These are phyloP conservation scores for Ministeria vibrans DNA, from an alignment of 78 protist genomes.

Conservation along the genomic window DNA sequence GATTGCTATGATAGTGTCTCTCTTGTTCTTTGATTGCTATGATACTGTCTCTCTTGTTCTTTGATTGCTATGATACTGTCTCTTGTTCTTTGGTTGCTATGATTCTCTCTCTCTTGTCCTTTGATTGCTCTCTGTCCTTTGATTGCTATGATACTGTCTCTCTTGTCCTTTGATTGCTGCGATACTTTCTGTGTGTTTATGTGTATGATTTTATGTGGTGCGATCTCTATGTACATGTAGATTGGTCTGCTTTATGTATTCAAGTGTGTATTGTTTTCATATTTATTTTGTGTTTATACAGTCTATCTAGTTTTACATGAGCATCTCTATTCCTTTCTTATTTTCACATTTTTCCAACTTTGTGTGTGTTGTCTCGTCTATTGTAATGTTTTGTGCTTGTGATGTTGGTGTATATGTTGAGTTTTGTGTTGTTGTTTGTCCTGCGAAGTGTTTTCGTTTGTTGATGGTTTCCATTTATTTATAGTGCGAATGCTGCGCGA, in stretches of 20 bases:
- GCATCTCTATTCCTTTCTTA: no score
- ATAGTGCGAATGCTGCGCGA: conserved; percentile 90
- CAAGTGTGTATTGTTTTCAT: no score
- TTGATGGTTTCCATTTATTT: not conserved
- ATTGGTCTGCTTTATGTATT: not conserved
- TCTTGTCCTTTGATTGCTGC: not conserved
- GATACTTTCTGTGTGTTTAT: not conserved
- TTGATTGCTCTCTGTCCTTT: no score
- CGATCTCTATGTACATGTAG: not conserved
- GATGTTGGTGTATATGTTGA: not conserved
- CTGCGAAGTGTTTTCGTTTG: not conserved
- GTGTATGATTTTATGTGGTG: not conserved
- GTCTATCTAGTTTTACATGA: no score
- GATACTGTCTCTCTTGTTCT: no score
- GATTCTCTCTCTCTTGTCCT: no score
- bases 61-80: no score
- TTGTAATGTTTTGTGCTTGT: not conserved
- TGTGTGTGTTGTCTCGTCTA: not conserved
- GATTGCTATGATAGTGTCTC: no score
- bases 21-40: no score
- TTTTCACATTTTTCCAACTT: not conserved
- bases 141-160: no score
- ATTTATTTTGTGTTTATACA: no score
- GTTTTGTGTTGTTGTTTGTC: not conserved
- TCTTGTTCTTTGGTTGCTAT: no score